Conservation (phyloP, 139 green algal species). For the Picochlorum sp. region DNA sequence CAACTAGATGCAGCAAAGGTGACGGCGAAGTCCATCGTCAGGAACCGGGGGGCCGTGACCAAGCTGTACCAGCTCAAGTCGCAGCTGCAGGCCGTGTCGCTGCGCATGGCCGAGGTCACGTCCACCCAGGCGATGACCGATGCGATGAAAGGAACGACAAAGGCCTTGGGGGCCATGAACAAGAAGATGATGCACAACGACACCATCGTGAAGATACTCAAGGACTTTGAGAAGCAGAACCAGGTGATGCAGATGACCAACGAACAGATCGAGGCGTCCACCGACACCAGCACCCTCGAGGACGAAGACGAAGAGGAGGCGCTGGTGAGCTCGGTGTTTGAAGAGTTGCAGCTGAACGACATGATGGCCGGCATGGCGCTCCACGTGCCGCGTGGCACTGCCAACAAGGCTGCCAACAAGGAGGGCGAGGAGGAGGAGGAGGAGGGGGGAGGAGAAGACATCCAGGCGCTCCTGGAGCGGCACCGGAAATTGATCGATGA, state of each 20-base stretch:
- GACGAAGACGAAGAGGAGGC: too few species aligned
- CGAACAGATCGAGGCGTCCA: slow-evolving; percentile 92
- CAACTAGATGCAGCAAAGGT: slow-evolving; percentile 97
- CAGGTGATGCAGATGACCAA: slow-evolving; percentile 95
- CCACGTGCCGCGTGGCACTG: too few species aligned
- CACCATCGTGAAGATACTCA: slow-evolving; percentile 83
- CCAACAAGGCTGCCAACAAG: too few species aligned
- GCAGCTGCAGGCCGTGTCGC: slow-evolving; percentile 92
- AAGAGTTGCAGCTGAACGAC: too few species aligned
- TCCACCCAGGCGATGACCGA: slow-evolving; percentile 95
- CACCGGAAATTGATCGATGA: too few species aligned
- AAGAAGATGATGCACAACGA: slow-evolving; percentile 84
- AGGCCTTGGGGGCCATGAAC: slow-evolving; percentile 96
- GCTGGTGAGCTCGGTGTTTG: too few species aligned
- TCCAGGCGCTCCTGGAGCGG: too few species aligned
- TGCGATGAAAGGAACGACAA: slow-evolving; percentile 91
- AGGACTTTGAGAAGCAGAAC: slow-evolving; percentile 97
- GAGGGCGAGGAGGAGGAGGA: too few species aligned
- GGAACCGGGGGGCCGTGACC: slow-evolving; percentile 94
- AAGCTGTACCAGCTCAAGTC: slow-evolving; percentile 95
- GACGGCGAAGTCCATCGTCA: slow-evolving; percentile 96
- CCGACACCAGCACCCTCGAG: slow-evolving; percentile 43
- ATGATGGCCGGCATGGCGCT: too few species aligned
- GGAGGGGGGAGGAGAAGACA: too few species aligned
- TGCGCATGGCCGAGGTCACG: slow-evolving; percentile 91